Base-by-base conservation (phyloP, 176 grass and related monocot species). In the Oryza meyeriana region DNA sequence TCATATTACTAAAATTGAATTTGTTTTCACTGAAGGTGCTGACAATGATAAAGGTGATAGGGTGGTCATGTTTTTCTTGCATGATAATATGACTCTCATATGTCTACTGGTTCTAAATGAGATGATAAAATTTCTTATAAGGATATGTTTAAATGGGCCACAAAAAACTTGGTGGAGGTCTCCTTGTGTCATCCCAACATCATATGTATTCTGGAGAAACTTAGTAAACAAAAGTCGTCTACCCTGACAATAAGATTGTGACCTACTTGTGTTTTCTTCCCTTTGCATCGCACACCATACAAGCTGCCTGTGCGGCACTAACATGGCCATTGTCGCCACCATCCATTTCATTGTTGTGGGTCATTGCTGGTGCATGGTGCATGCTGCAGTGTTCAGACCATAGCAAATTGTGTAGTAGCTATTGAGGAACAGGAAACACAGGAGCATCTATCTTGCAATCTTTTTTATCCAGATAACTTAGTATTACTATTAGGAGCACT, bases 141-240 rank as follows among this genome's bases (percentile, higher is more conserved):
- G 16, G 61, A 18, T 50, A 17, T 55, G 29, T 68, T 26, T 45
- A 72, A 25, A 45, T 72, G 38, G 26, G 25, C 17, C 24, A 72
- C 42, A 45, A 45, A 55, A 31, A 38, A 6, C 10, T 20, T 30
- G 27, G 41, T 61, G 59, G 4, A 1, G n/a, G 27, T 64, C 8
- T 39, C 11, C 17, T 29, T 36, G 74, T 29, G 22, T 25, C 52
- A 63, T 63, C 47, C 75, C 68, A 72, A 4, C 17, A 48, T 63
- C n/a, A 57, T 67, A 85, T 55, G 63, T 85, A 16, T 71, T 57
- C 44, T 62, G 71, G 5, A 64, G 39, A 79, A 39, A 25, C 4
- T 42, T 44, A 71, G 3, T 29, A 68, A 68, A 25, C 0, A 16
- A 10, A 16, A 16, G 26, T 72, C 26, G 0, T 47, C 13, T 72